Conservation (phyloP, 768 basidiomycete species). For the Mycena galericulata region DNA sequence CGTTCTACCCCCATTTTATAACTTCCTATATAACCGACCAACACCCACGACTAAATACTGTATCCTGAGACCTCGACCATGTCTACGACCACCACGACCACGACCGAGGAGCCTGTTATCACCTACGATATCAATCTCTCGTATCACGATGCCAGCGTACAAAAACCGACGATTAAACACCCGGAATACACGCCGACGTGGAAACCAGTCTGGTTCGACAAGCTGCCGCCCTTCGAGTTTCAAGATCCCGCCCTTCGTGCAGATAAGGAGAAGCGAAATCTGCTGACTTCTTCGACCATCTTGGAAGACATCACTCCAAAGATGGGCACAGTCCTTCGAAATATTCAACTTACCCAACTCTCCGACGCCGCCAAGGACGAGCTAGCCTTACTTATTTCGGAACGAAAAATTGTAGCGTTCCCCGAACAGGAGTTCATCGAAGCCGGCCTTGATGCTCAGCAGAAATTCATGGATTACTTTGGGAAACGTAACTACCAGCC, state of each 20-base stretch:
- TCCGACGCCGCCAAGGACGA: conserved; percentile 33
- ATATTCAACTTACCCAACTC: conserved; percentile 27
- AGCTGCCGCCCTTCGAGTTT: conserved; percentile 33
- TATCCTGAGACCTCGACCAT: too few relatives aligned
- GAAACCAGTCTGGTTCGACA: conserved; percentile 35
- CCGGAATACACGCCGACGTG: conserved; percentile 36
- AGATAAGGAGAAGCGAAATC: conserved; percentile 27
- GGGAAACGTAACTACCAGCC: conserved; percentile 34
- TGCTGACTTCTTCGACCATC: conserved; percentile 12
- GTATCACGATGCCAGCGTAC: conserved; percentile 27
- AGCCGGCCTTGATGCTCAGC: conserved; percentile 30
- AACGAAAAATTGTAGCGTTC: conserved; percentile 37
- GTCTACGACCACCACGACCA: conserved; percentile 8
- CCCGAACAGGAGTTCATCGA: conserved; percentile 36
- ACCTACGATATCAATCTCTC: conserved; percentile 38
- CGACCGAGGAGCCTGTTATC: conserved; percentile 19
- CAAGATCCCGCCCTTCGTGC: conserved; percentile 35
- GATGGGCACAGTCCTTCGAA: conserved; percentile 36
- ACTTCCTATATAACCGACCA: too few relatives aligned
- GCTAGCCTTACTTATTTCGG: conserved; percentile 34
- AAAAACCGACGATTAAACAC: conserved; percentile 23
- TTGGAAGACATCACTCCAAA: conserved; percentile 31
- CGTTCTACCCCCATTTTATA: too few relatives aligned
- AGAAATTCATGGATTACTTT: conserved; percentile 33
- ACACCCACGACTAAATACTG: too few relatives aligned